phyloP scores from a whole-genome alignment of 257 asterid species.

The Nicotiana noctiflora region DNA sequence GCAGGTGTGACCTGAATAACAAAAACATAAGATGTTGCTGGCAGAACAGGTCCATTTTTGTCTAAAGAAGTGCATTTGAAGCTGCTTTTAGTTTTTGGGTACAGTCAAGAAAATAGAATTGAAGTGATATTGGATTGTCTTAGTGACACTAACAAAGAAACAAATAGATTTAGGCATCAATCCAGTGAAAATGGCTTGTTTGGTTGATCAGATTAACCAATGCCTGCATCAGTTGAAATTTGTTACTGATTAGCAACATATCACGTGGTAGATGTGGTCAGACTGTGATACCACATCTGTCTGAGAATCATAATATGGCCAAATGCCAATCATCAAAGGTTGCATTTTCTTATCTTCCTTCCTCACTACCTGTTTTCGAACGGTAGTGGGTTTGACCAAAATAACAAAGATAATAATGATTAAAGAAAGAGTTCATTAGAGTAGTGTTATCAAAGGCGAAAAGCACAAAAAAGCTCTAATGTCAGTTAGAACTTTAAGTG shows the following conservation, averaged over 20 bases:
- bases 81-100: background rate
- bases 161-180: background rate
- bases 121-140: background rate
- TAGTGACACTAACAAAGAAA: background rate
- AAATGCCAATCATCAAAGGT: background rate
- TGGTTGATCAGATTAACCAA: background rate
- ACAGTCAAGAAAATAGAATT: background rate
- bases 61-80: background rate
- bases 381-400: background rate
- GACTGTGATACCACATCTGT: background rate
- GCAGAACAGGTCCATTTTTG: background rate
- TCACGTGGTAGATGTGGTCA: background rate
- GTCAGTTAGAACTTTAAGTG: no score
- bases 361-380: background rate
- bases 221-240: background rate
- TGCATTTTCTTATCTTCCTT: background rate
- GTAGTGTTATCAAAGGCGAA: no score
- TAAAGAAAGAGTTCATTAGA: no score
- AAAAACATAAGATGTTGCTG: background rate
- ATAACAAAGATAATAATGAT: background rate
- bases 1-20: conserved; percentile 63
- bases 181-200: background rate
- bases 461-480: no score
- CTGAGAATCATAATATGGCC: background rate
- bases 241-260: background rate